Evolutionary conservation across 257 asterid species (phyloP).

Genomic region (Solanum rostratum): DNA sequence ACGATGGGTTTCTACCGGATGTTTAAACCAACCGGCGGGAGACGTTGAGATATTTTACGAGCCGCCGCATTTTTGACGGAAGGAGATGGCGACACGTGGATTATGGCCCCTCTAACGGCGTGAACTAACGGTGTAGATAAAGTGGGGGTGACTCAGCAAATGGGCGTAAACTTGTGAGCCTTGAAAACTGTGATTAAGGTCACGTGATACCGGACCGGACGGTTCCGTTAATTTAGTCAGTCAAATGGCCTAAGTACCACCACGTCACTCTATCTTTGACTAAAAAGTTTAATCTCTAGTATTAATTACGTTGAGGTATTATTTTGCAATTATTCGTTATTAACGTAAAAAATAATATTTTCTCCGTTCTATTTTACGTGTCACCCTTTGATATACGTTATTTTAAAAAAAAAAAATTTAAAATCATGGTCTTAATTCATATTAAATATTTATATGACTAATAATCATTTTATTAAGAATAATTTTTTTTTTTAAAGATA

Average conservation of each 20-base stretch:
- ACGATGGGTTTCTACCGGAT: background rate
- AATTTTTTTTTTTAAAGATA: too few relatives aligned
- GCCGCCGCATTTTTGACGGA: constrained; percentile 50
- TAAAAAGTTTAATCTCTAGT: background rate
- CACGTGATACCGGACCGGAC: constrained; percentile 39
- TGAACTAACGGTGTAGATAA: background rate
- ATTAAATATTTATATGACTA: too few relatives aligned
- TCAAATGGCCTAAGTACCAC: constrained; percentile 14
- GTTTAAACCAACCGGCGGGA: background rate
- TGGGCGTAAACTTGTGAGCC: background rate
- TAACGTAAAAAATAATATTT: too few relatives aligned
- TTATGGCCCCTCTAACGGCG: background rate
- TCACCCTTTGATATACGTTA: too few relatives aligned
- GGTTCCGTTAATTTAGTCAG: constrained; percentile 46
- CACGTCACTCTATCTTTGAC: constrained; percentile 37
- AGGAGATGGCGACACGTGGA: constrained; percentile 25
- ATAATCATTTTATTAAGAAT: too few relatives aligned
- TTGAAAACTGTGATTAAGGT: constrained; percentile 20
- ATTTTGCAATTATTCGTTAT: too few relatives aligned
- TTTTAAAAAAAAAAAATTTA: too few relatives aligned
- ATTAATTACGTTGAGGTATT: background rate
- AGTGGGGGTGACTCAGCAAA: background rate
- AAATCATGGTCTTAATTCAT: too few relatives aligned
- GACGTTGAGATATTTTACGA: constrained; percentile 25
- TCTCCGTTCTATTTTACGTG: too few relatives aligned